Evolutionary conservation across 2,329 filamentous ascomycete genomes (phyloP).

Genomic region (Monosporascus sp.): DNA sequence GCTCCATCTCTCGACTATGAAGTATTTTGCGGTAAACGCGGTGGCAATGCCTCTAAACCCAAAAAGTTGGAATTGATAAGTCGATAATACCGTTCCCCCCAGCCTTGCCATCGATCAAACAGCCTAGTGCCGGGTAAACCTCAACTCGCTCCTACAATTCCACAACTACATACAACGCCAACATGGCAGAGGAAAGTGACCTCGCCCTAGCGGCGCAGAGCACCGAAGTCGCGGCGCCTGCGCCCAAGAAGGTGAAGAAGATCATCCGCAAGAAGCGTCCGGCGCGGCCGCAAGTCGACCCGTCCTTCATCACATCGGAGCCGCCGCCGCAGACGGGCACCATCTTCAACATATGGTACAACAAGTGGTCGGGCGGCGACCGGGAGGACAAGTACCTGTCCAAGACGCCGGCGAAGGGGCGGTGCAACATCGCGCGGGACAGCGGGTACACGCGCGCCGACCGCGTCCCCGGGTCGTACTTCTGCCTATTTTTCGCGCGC

Average conservation of each 20-base stretch:
- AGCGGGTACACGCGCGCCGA: slow-evolving; percentile 76
- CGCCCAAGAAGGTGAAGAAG: slow-evolving; percentile 71
- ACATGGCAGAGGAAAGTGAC: slow-evolving; percentile 27
- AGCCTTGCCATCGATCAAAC: background rate
- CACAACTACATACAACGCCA: slow-evolving; percentile 2
- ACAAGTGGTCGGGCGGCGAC: slow-evolving; percentile 96
- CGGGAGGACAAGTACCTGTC: slow-evolving; percentile 86
- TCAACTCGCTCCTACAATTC: slow-evolving; percentile 5
- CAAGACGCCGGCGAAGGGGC: slow-evolving; percentile 73
- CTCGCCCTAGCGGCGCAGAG: slow-evolving; percentile 18
- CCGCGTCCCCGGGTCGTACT: slow-evolving; percentile 72
- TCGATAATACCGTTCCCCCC: too few species aligned
- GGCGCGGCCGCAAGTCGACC: slow-evolving; percentile 85
- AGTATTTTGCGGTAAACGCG: background rate
- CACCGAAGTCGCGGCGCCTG: slow-evolving; percentile 41
- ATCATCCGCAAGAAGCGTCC: slow-evolving; percentile 84
- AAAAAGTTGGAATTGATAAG: background rate
- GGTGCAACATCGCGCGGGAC: slow-evolving; percentile 81
- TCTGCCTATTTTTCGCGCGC: slow-evolving; percentile 89
- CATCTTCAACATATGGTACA: slow-evolving; percentile 98
- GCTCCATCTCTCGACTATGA: background rate
- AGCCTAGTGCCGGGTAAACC: background rate
- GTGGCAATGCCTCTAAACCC: background rate
- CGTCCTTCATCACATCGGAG: slow-evolving; percentile 74
- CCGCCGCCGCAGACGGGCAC: slow-evolving; percentile 89